Conservation (phyloP, 176 grass and related monocot species). For the Panicum miliaceum region DNA sequence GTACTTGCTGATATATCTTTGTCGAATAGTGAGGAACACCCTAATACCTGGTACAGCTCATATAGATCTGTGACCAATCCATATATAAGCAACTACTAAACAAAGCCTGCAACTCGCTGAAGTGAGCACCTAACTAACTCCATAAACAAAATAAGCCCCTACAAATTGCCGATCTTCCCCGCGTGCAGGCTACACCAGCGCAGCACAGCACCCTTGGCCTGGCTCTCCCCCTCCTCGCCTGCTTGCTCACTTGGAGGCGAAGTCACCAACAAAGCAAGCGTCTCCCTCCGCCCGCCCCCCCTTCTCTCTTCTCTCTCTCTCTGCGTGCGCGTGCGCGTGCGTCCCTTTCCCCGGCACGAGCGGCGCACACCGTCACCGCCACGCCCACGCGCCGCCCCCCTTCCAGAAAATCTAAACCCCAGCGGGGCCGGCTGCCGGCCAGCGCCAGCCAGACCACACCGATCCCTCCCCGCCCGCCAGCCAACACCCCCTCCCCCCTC, state of each 20-base stretch:
- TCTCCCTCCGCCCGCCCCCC: background rate
- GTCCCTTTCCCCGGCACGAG: constrained; percentile 38
- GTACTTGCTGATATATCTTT: background rate
- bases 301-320: background rate
- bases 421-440: background rate
- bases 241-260: constrained; percentile 24
- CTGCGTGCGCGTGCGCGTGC: constrained; percentile 9
- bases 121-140: constrained; percentile 34
- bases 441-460: constrained; percentile 6
- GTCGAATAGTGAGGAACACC: background rate
- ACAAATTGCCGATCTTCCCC: constrained; percentile 29
- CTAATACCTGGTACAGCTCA: background rate
- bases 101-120: background rate
- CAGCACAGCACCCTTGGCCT: background rate
- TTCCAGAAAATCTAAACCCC: constrained; percentile 52
- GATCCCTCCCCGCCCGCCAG: background rate
- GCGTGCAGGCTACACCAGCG: background rate
- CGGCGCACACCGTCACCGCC: constrained; percentile 26
- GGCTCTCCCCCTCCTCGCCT: background rate
- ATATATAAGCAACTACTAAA: background rate
- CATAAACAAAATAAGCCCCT: constrained; percentile 6
- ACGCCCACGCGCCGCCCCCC: constrained; percentile 6
- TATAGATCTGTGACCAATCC: background rate
- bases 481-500: background rate
- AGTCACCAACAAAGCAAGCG: constrained; percentile 39